Percentiles rank a stretch among this genome's conserved stretches.
Conservation (phyloP, 441 rosid species). For the Adansonia gregorii region DNA sequence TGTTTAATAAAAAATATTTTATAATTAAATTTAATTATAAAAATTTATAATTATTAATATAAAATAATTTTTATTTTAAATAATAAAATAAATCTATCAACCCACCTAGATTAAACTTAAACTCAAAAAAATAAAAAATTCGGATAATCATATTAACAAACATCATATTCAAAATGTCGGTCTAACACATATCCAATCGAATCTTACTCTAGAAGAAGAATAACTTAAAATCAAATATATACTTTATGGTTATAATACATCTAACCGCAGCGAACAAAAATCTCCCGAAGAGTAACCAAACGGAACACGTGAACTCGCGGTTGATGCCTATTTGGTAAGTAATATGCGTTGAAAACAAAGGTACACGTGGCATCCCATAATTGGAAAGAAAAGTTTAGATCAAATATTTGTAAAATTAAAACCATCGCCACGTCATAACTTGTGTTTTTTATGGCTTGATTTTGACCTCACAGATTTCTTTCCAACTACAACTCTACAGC, state of each 20-base stretch:
- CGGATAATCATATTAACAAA: too few relatives aligned
- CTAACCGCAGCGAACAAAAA: conserved; percentile 8
- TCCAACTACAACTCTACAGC: neutral
- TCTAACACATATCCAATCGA: too few relatives aligned
- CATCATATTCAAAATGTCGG: too few relatives aligned
- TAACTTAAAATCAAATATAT: neutral
- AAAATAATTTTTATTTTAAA: too few relatives aligned
- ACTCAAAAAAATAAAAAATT: too few relatives aligned
- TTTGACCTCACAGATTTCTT: neutral
- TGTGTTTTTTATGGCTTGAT: neutral
- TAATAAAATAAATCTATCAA: too few relatives aligned
- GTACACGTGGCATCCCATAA: neutral
- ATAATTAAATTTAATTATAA: too few relatives aligned
- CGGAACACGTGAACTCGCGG: neutral
- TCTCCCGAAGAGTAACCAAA: neutral
- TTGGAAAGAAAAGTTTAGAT: neutral
- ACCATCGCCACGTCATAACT: conserved; percentile 7
- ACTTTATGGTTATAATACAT: neutral
- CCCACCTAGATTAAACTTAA: too few relatives aligned
- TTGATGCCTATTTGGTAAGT: neutral
- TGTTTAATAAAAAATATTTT: too few relatives aligned
- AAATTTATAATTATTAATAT: too few relatives aligned
- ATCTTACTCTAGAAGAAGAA: too few relatives aligned
- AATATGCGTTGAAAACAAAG: neutral
- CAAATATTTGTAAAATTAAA: neutral